Percentiles rank a stretch among this genome's conserved stretches.
phyloP scores from a whole-genome alignment of 1,284 basidiomycete genomes.

The Fomitopsis schrenkii region DNA sequence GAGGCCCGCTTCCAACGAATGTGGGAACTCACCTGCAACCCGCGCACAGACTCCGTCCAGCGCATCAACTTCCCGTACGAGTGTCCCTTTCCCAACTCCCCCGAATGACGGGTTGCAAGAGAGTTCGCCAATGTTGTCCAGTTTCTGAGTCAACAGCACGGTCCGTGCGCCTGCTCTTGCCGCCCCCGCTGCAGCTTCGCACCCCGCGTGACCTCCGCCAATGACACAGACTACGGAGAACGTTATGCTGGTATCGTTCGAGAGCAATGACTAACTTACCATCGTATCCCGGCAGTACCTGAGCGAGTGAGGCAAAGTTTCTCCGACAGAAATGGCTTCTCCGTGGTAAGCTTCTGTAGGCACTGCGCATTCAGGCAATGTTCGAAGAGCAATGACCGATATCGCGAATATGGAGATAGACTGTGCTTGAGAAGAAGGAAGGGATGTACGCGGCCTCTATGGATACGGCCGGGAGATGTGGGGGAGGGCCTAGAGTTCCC shows the following conservation, averaged over 20 bases:
- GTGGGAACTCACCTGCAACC: slow-evolving; percentile 54
- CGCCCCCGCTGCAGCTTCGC: slow-evolving; percentile 84
- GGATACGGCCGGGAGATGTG: neutral
- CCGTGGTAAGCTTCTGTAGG: neutral
- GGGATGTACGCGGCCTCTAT: neutral
- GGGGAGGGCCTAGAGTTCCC: neutral
- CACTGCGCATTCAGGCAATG: neutral
- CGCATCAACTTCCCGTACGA: slow-evolving; percentile 87
- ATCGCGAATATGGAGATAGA: too few relatives aligned
- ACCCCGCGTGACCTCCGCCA: slow-evolving; percentile 91
- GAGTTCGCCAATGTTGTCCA: slow-evolving; percentile 81
- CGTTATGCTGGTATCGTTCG: neutral
- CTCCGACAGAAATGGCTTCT: neutral
- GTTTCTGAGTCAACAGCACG: slow-evolving; percentile 74
- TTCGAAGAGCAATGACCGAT: too few relatives aligned
- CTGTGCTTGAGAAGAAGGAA: too few relatives aligned
- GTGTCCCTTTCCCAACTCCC: slow-evolving; percentile 85
- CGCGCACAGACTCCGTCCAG: slow-evolving; percentile 78
- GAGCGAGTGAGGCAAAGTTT: slow-evolving; percentile 15
- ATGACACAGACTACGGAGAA: slow-evolving; percentile 67
- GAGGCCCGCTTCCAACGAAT: neutral
- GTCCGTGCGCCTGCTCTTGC: slow-evolving; percentile 81
- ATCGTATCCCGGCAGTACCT: slow-evolving; percentile 18
- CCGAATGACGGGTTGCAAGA: slow-evolving; percentile 91
- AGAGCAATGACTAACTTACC: slow-evolving; percentile 11